A percentile compares a stretch with the other conserved stretches of the same genome.
phyloP scores from a whole-genome alignment of 305 asterid genomes.

The Fraxinus floribunda region DNA sequence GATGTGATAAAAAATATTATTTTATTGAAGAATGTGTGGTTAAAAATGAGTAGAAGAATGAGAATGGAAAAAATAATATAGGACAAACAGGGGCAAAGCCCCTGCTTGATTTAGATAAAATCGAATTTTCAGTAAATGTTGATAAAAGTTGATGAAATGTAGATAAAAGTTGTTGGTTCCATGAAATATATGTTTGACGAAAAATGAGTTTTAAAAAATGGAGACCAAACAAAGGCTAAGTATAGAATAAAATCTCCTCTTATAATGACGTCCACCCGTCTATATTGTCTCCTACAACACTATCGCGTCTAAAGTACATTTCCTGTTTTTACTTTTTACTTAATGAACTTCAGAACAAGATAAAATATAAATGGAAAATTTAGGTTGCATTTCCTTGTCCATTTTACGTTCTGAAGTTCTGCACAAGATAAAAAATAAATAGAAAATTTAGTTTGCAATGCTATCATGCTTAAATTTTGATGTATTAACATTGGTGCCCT shows the following conservation, averaged over 20 bases:
- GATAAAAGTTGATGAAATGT: background rate
- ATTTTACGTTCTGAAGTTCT: background rate
- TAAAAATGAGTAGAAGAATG: too few relatives aligned
- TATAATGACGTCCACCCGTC: background rate
- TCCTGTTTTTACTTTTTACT: background rate
- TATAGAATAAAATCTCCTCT: background rate
- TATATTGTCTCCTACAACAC: background rate
- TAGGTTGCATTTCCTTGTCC: background rate
- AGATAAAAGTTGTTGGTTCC: background rate
- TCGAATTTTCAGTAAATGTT: background rate
- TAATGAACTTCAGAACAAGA: background rate
- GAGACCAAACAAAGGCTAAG: background rate
- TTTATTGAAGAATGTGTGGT: too few relatives aligned
- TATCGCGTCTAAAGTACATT: background rate
- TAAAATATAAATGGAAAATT: background rate
- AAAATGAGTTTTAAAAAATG: background rate
- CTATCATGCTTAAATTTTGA: background rate
- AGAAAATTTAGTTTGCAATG: background rate
- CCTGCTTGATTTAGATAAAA: background rate
- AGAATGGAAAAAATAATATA: too few relatives aligned
- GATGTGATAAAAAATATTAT: too few relatives aligned
- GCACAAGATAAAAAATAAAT: background rate
- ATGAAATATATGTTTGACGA: background rate
- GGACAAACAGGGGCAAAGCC: background rate
- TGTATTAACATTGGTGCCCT: background rate